phyloP scores from a whole-genome alignment of 805 yeast genomes.

The Candida palmyrensis region DNA sequence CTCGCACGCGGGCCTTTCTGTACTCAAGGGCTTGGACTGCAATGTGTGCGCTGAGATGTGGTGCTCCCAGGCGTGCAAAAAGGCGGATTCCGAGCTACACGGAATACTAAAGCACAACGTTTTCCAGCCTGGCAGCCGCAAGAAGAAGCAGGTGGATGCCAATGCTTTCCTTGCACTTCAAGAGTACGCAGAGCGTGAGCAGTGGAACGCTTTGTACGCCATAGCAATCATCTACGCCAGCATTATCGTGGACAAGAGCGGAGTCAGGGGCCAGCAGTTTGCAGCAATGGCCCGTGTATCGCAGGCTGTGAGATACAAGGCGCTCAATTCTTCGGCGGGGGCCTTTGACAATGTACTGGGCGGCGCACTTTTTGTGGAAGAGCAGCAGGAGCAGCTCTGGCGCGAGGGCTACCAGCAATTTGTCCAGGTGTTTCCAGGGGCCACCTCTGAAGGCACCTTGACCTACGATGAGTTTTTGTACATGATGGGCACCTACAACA shows the following conservation, averaged over 20 bases:
- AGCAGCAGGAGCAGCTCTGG: slow-evolving; percentile 58
- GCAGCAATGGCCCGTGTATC: slow-evolving; percentile 63
- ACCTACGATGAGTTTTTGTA: slow-evolving; percentile 51
- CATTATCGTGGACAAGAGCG: slow-evolving; percentile 37
- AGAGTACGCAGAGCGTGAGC: slow-evolving; percentile 55
- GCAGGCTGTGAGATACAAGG: slow-evolving; percentile 58
- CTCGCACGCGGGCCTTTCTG: slow-evolving; percentile 19
- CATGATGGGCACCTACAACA: slow-evolving; percentile 67
- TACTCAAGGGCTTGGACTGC: slow-evolving; percentile 57
- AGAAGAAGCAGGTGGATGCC: slow-evolving; percentile 35
- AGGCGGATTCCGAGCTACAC: slow-evolving; percentile 46
- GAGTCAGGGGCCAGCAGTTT: slow-evolving; percentile 41
- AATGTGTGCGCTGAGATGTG: slow-evolving; percentile 59
- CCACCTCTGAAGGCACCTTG: slow-evolving; percentile 20
- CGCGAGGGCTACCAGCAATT: slow-evolving; percentile 49
- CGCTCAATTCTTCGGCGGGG: slow-evolving; percentile 52
- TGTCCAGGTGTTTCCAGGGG: slow-evolving; percentile 40
- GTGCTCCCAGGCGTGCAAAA: slow-evolving; percentile 65
- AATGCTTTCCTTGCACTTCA: slow-evolving; percentile 53
- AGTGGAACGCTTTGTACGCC: slow-evolving; percentile 67
- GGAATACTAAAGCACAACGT: slow-evolving; percentile 51
- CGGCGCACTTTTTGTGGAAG: slow-evolving; percentile 50
- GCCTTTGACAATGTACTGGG: slow-evolving; percentile 48
- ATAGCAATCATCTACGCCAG: slow-evolving; percentile 53
- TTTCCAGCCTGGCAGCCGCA: slow-evolving; percentile 17